These are phyloP conservation scores for Combretum micranthum DNA, from an alignment of 345 rosid genomes.

Conservation along the genomic window DNA sequence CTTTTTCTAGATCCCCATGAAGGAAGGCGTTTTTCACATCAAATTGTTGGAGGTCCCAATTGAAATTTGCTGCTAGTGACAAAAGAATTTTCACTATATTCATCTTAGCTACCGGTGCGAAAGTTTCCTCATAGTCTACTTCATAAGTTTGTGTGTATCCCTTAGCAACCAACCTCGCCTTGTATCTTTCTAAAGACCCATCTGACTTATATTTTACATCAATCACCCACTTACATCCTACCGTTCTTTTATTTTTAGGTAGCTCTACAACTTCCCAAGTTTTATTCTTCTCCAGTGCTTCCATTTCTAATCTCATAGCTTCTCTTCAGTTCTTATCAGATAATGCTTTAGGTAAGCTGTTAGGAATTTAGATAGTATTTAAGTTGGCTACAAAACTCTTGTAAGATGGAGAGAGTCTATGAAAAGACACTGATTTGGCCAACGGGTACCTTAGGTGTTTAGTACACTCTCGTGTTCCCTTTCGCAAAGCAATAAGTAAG, in stretches of 20 bases:
- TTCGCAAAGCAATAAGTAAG: too few species aligned
- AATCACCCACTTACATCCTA: too few species aligned
- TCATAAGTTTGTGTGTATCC: not conserved
- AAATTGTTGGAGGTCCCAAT: not conserved
- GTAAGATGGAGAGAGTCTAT: too few species aligned
- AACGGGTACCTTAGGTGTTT: too few species aligned
- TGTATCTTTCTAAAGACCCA: not conserved
- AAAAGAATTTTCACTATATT: not conserved
- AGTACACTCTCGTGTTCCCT: too few species aligned
- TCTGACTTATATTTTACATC: not conserved
- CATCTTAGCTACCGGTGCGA: not conserved
- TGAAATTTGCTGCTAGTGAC: not conserved
- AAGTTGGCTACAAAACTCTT: too few species aligned
- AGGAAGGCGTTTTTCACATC: conserved; percentile 1
- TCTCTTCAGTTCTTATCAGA: not conserved
- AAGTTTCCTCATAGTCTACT: not conserved
- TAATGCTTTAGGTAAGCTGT: too few species aligned
- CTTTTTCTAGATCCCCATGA: not conserved
- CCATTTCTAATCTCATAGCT: not conserved
- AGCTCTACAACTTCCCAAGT: too few species aligned
- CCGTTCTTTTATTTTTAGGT: too few species aligned
- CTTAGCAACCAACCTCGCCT: not conserved
- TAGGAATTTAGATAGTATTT: too few species aligned
- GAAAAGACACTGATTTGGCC: too few species aligned
- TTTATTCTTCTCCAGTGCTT: too few species aligned